Evolutionary conservation across 179 eudicot species (phyloP), one percentile per base, ranked within the genome.

Genomic region (Nepenthes alata): DNA sequence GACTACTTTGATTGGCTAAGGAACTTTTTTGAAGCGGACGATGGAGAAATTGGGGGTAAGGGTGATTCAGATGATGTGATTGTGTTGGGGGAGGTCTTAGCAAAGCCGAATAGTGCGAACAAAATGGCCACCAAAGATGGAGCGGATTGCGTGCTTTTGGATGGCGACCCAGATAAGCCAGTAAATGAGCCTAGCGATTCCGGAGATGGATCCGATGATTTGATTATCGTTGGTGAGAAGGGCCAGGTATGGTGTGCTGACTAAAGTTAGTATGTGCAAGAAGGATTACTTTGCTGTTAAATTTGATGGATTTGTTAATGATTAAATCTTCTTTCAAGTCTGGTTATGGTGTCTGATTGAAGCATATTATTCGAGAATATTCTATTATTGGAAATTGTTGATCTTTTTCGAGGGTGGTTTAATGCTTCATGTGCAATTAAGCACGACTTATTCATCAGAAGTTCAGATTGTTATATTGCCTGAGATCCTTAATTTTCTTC

Each of bases 81-180:
- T 59, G 64, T 83, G 53, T 72, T 87, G 7, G 66, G 77, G 9
- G 87, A 81, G 67, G 75, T 75, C 49, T 13, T 75, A 37, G 69
- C 55, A 25, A 81, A 77, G 3, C 71, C 76, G 0, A 83, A 75
- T 59, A 53, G 47, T 59, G 65, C 5, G 6, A 67, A 56, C 58
- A 6, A 34, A 11, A 41, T 7, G 12, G 49, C 56, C 50, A 67
- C 39, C 4, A 73, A 60, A 44, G 81, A 67, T n/a, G 90, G 80
- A 64, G 95, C 85, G 67, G 98, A 91, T 57, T 91, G 98, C 65
- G 86, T 91, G 60, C 66, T 91, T 16, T 76, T 89, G 83, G 95
- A 86, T 48, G 80, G 80, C 47, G 96, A 91, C 58, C 98, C 98
- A 0, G 85, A 84, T 63, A 83, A 88, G 58, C 72, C 63, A 7